phyloP scores from a whole-genome alignment of 306 rosid genomes.

The Luffa aegyptiaca region DNA sequence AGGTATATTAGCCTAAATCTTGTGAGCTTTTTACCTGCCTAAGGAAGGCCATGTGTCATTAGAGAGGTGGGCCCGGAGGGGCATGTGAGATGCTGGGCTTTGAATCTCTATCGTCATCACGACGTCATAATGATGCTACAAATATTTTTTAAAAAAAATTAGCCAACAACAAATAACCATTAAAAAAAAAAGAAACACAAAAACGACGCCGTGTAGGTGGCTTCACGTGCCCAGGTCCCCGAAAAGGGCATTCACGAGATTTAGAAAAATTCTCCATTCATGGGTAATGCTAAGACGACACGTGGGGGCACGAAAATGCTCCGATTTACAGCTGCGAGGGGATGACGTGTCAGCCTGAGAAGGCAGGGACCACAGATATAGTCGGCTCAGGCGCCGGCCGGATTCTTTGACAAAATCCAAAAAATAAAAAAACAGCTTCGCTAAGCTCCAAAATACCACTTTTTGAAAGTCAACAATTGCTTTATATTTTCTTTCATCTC shows the following conservation, averaged over 20 bases:
- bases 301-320: not conserved
- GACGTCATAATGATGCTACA: not conserved
- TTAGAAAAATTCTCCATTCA: not conserved
- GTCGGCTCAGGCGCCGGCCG: not conserved
- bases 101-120: not conserved
- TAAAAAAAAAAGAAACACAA: not conserved
- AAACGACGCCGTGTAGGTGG: not conserved
- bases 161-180: no score
- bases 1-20: not conserved
- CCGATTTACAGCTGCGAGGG: not conserved
- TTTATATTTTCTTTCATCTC: not conserved
- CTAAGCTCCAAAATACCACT: not conserved
- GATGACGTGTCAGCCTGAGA: not conserved
- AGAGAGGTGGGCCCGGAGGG: not conserved
- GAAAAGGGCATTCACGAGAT: slow-evolving; percentile 5
- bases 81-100: not conserved
- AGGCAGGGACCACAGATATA: not conserved
- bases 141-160: not conserved
- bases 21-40: not conserved
- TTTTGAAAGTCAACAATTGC: not conserved
- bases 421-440: not conserved
- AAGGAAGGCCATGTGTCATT: not conserved
- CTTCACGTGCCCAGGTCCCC: not conserved
- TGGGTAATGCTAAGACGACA: not conserved
- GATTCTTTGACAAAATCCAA: not conserved